Evolutionary conservation across 2,329 filamentous ascomycete species (phyloP).

Genomic region (Exophiala spinifera): DNA sequence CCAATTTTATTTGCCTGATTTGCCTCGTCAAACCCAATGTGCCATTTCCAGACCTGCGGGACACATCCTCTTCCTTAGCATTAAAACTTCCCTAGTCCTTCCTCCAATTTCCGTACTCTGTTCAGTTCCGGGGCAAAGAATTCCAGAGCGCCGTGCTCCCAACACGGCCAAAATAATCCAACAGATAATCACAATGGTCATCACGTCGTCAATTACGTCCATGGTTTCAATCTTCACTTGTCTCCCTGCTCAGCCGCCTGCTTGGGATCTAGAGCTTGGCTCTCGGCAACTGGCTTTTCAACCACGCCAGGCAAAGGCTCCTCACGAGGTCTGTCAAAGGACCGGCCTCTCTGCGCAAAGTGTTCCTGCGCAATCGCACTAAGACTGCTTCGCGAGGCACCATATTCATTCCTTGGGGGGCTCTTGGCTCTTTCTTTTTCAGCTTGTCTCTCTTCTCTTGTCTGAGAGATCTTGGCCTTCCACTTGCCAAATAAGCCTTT

Average conservation of each 20-base stretch:
- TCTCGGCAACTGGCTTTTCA: slow-evolving; percentile 13
- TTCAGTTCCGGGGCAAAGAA: background rate
- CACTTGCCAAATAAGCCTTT: slow-evolving; percentile 64
- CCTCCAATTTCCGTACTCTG: background rate
- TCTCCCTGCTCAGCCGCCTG: background rate
- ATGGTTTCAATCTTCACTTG: slow-evolving; percentile 6
- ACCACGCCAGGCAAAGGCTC: slow-evolving; percentile 13
- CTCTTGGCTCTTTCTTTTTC: slow-evolving; percentile 55
- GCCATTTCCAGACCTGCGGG: background rate
- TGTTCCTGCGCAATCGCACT: slow-evolving; percentile 35
- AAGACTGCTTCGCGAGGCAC: slow-evolving; percentile 36
- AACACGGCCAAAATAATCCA: background rate
- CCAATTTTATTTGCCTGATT: background rate
- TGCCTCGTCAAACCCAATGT: background rate
- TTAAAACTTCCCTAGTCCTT: background rate
- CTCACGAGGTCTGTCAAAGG: slow-evolving; percentile 24
- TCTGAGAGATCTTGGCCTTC: slow-evolving; percentile 58
- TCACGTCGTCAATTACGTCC: background rate
- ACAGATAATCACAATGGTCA: background rate
- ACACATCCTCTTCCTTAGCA: background rate
- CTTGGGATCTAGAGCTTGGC: background rate
- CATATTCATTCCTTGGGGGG: slow-evolving; percentile 41
- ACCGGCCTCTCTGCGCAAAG: slow-evolving; percentile 24
- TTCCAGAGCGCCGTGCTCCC: background rate
- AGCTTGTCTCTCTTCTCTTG: slow-evolving; percentile 54